These are phyloP conservation scores for Ministeria vibrans DNA, from an alignment of 78 protist species.

Conservation along the genomic window DNA sequence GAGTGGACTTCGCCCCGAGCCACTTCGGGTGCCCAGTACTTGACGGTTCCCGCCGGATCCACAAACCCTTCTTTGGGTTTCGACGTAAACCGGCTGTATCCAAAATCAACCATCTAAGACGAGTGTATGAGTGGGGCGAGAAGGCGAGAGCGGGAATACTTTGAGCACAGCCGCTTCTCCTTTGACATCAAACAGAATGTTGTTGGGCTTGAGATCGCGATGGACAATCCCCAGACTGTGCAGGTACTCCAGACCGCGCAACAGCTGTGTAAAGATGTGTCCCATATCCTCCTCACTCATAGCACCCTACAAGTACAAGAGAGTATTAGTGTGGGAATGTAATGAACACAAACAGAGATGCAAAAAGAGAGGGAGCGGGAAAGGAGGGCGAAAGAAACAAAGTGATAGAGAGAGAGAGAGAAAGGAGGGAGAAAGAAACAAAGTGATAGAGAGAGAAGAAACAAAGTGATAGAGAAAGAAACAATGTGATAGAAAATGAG, in stretches of 20 bases:
- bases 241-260: not conserved
- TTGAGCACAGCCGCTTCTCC: not conserved
- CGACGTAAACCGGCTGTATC: not conserved
- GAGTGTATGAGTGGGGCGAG: too few species aligned
- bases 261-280: not conserved
- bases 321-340: too few species aligned
- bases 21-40: constrained; percentile 7
- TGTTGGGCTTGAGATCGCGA: constrained; percentile 14
- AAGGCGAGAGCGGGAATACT: too few species aligned
- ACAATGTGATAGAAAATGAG: too few species aligned
- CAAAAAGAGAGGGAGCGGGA: too few species aligned
- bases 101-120: not conserved
- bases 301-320: not conserved
- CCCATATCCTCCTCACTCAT: not conserved
- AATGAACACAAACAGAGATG: too few species aligned
- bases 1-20: not conserved
- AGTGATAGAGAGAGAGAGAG: too few species aligned
- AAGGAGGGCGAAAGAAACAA: too few species aligned
- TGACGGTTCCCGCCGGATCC: not conserved
- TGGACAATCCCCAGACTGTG: not conserved
- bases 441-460: too few species aligned
- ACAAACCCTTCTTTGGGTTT: not conserved
- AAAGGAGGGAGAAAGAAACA: too few species aligned
- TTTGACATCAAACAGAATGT: not conserved
- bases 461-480: too few species aligned